Base-by-base conservation (phyloP, 2,329 filamentous ascomycete species). In the Stagonosporopsis vannaccii region DNA sequence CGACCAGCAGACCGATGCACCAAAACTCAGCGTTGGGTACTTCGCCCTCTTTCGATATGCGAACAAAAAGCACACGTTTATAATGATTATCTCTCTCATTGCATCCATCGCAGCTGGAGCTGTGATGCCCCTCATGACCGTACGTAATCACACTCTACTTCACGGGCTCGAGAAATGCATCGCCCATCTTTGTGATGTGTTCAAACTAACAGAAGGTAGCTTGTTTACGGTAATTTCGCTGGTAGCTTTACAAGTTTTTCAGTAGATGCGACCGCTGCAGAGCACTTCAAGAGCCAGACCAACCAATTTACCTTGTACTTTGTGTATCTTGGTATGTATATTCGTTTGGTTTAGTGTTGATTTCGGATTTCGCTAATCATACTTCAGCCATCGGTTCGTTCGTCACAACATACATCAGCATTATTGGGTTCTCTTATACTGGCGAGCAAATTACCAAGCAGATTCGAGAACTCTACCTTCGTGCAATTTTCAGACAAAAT, bases 381-480 rank as follows among this genome's bases (percentile, higher is more conserved):
- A 12, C 36, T n/a, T 4, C 25, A 66, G 68, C 69, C 35, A 69
- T 75, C 33, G 70, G 60, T 15, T 68, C 69, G 0, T 71, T 75
- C 39, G 92, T 92, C 15, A 97, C 97, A 63, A 81, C 97, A 52
- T 78, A 75, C 53, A 66, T 96, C 56, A 84, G 87, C 22, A 97
- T 93, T 0, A 87, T 96, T 17, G 91, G 91, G 19, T 97, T 96
- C 79, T 96, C 97, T 66, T 97, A 80, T 54, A 77, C 78, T 1
- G 80, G 80, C 30, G 80, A 82, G 55, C 75, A 79, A 26, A 80
- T 82, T 26, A 75, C 78, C 1, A 76, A 76, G 43, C 79, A 78
- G 49, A 78, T 82, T 44, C 67, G 74, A 28, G 70, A 78, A 25
- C 74, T 76, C 11, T 98, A 98, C 68, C 84, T 99, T 6, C 84